Conservation (phyloP, 1,284 basidiomycete species). For the Moesziomyces antarcticus region DNA sequence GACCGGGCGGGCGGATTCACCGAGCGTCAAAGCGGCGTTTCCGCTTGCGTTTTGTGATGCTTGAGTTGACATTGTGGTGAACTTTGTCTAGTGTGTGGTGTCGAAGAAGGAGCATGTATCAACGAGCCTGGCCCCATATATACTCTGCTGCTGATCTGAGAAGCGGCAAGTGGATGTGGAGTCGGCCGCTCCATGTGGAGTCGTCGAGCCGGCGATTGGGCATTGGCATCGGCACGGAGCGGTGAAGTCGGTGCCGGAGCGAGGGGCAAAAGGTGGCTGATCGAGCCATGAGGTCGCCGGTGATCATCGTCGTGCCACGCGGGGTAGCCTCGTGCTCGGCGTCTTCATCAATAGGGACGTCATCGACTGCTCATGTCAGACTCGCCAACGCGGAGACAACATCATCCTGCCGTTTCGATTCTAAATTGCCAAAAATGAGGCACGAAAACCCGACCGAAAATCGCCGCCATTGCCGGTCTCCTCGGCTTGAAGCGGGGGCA, state of each 20-base stretch:
- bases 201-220: no score
- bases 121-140: no score
- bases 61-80: background rate
- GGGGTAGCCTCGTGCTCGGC: background rate
- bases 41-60: background rate
- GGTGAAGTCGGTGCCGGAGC: background rate
- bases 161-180: no score
- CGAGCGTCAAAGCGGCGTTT: conserved; percentile 12
- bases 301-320: background rate
- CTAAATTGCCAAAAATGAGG: no score
- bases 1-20: conserved; percentile 11
- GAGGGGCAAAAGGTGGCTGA: background rate
- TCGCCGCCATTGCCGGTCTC: no score
- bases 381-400: no score
- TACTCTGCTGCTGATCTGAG: no score
- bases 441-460: no score
- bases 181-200: no score
- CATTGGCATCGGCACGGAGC: background rate
- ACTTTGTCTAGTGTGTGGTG: background rate
- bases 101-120: no score
- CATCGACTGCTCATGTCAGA: background rate
- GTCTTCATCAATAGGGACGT: background rate
- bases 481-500: no score
- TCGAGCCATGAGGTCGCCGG: background rate
- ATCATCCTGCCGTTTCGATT: no score